Evolutionary conservation across 768 basidiomycete genomes (phyloP), one percentile per base, ranked within the genome.

Genomic region (Pleurotus cornucopiae): DNA sequence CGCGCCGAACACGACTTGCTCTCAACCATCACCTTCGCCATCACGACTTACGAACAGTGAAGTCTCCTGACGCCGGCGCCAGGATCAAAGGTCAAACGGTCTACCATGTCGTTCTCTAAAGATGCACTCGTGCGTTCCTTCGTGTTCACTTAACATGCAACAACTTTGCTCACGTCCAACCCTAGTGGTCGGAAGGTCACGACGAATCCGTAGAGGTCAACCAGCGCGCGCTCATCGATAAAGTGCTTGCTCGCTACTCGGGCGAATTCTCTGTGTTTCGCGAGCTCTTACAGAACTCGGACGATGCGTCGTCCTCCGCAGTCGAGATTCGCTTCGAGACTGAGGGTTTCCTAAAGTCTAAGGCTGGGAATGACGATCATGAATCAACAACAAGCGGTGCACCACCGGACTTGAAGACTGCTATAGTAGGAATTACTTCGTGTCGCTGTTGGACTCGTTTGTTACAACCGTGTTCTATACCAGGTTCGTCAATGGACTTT

Each of bases 191-290:
- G 40, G 70, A 66, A 56, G 89, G 89, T 14, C 77, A 85, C 60
- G 89, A 91, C 63, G 89, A 91, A 64, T 81, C 86, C 0, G 88
- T 94, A 0, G 89, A 95, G 71, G 94, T 96, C 46, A 96, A 96
- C 69, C 95, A 96, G 67, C 83, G 95, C 16, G 94, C 94, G n/a
- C 76, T 97, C 56, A 96, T 98, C 53, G 95, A 97, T 77, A 98
- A 94, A 72, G 92, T 98, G 20, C 83, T 99, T 18, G 94, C 96
- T 7, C 79, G 96, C 21, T 99, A 99, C 72, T 91, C 89, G 11
- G 95, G 93, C 52, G 94, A 97, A 74, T 91, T 94, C 63, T 96
- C 94, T 14, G 80, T 80, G 6, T 80, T 80, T 61, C 73, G 95
- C 48, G 96, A 98, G 68, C 80, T 99, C 4, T 73, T 98, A 0